These are phyloP conservation scores for Withania somnifera DNA, from an alignment of 305 asterid species.

Conservation along the genomic window DNA sequence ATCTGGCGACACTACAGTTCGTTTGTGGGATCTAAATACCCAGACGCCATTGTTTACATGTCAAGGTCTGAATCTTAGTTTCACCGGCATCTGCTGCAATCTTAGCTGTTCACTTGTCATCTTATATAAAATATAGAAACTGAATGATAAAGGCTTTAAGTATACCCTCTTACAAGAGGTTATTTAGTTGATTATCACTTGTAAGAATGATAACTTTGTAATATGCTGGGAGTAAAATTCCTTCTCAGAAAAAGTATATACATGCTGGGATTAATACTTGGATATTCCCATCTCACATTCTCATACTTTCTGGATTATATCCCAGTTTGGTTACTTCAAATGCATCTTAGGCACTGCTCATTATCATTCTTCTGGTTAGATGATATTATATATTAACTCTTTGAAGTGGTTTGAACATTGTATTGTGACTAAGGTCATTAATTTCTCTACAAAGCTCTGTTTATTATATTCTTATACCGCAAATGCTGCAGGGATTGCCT, in stretches of 20 bases:
- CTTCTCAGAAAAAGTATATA: no score
- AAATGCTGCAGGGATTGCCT: not conserved
- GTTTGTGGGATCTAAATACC: slow-evolving; percentile 86
- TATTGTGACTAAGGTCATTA: not conserved
- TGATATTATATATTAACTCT: not conserved
- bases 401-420: not conserved
- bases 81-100: not conserved
- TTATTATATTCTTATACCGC: not conserved
- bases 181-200: not conserved
- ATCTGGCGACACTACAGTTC: slow-evolving; percentile 95
- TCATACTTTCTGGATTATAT: not conserved
- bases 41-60: slow-evolving; percentile 89
- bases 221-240: not conserved
- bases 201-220: not conserved
- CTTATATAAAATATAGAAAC: not conserved
- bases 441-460: not conserved
- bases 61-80: slow-evolving; percentile 41
- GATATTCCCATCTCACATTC: not conserved
- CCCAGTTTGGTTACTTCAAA: not conserved
- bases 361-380: not conserved
- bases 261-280: not conserved
- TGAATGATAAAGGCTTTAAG: not conserved
- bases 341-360: not conserved
- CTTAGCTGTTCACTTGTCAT: not conserved
- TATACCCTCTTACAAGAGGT: not conserved